These are phyloP conservation scores for Cordyceps fumosorosea DNA, from an alignment of 2,329 filamentous ascomycete species.

Conservation along the genomic window DNA sequence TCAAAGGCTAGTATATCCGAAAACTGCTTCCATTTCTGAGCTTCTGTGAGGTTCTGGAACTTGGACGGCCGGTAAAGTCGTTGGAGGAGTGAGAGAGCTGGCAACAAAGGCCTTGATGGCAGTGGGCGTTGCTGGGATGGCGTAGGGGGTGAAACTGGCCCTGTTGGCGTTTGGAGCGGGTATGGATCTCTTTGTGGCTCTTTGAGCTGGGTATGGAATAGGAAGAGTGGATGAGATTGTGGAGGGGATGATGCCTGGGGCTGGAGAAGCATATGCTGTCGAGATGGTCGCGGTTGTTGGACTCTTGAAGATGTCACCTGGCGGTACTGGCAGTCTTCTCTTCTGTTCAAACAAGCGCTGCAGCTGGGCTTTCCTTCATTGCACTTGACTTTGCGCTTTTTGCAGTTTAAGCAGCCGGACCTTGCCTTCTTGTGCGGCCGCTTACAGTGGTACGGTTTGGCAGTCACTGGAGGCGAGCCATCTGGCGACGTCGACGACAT, in stretches of 20 bases:
- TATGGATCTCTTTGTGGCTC: background rate
- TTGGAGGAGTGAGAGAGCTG: background rate
- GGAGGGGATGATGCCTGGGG: background rate
- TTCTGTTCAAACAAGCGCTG: slow-evolving; percentile 41
- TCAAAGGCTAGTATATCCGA: background rate
- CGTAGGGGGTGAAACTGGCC: too few species aligned
- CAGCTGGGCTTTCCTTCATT: slow-evolving; percentile 45
- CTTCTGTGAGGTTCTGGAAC: background rate
- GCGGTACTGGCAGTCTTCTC: slow-evolving; percentile 42
- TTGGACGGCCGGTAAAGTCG: background rate
- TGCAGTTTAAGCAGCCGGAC: slow-evolving; percentile 48
- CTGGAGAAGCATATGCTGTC: background rate
- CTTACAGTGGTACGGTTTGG: slow-evolving; percentile 33
- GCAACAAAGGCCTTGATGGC: background rate
- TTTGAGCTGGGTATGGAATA: background rate
- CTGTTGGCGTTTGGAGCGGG: background rate
- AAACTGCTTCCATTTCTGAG: background rate
- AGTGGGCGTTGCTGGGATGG: background rate
- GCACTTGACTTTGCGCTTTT: slow-evolving; percentile 49
- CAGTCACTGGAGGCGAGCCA: background rate
- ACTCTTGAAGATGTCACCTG: background rate
- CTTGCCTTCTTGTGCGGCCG: slow-evolving; percentile 50
- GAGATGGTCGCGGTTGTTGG: background rate
- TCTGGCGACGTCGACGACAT: background rate
- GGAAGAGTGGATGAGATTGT: background rate